phyloP scores from a whole-genome alignment of 148 eudicot genomes.

The Silene conica region DNA sequence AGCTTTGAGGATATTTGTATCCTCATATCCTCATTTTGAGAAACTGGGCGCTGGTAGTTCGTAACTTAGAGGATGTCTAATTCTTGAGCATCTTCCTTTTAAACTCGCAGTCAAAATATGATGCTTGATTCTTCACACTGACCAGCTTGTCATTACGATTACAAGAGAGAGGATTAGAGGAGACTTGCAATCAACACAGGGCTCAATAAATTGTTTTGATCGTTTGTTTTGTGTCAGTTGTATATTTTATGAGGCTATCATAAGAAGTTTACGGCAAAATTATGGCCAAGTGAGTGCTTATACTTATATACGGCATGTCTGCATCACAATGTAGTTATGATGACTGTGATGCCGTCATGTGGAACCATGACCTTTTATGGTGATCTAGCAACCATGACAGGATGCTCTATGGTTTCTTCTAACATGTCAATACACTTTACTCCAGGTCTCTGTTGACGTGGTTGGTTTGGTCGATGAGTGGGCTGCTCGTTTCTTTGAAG shows the following conservation, averaged over 20 bases:
- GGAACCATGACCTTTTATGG: conserved; percentile 7
- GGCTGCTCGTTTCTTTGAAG: conserved; percentile 99
- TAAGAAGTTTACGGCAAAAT: background rate
- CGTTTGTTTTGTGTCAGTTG: background rate
- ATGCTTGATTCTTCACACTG: background rate
- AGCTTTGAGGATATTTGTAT: background rate
- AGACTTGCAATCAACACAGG: background rate
- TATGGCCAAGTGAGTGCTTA: background rate
- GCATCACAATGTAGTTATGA: background rate
- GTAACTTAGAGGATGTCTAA: background rate
- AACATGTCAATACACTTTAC: conserved; percentile 2
- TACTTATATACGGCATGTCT: background rate
- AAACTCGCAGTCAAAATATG: background rate
- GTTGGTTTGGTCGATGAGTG: conserved; percentile 99
- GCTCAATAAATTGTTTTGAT: background rate
- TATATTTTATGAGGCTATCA: background rate
- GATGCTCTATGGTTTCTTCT: conserved; percentile 3
- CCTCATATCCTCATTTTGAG: background rate
- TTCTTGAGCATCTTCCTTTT: background rate
- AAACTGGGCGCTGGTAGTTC: background rate
- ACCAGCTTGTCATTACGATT: background rate
- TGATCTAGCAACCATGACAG: background rate
- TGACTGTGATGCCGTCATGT: background rate
- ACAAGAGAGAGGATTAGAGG: background rate
- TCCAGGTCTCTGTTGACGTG: conserved; percentile 82